Evolutionary conservation across 2,329 filamentous ascomycete genomes (phyloP), one percentile per base, ranked within the genome.

Genomic region (Ustulina deusta): DNA sequence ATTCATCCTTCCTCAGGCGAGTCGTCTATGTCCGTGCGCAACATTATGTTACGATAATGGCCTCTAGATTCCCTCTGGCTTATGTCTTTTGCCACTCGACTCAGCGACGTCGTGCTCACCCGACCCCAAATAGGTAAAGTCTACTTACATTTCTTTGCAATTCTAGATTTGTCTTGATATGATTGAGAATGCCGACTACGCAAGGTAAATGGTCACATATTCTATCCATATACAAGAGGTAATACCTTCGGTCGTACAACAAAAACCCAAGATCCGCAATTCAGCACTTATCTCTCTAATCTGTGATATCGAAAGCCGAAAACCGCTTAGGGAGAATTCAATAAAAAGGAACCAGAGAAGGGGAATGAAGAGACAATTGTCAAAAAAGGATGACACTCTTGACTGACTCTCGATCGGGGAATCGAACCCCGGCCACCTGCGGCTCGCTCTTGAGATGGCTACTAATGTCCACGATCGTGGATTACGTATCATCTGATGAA

Each of bases 381-480:
- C 22, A 10, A 63, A 61, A 46, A 29, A 36, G 2, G 38, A 36
- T 3, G 51, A 48, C 29, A 36, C 27, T 15, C 5, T 22, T 38
- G 2, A 13, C 3, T n/a, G 15, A 56, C 76, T 78, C 76, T 78
- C 76, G 75, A 77, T 77, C 77, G 77, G 76, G 76, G 74, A 76
- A 77, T 76, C 72, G 74, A 76, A 76, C 74, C 73, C 74, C 74
- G 74, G 74, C 72, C 74, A 74, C 74, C 74, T 73, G 74, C 74
- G 76, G 9, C 27, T 65, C 68, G 60, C 27, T 60, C 11, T 58
- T 62, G 20, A 13, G 36, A 48, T 32, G 6, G 17, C 4, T 10
- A 22, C 29, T 17, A 25, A 15, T 17, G 13, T 48, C 54, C 54
- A 62, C 54, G 3, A 42, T 63, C 64, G 59, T 66, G 59, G 32